Evolutionary conservation across 805 yeast species (phyloP).

Genomic region (Tetrapisispora namnaoensis): DNA sequence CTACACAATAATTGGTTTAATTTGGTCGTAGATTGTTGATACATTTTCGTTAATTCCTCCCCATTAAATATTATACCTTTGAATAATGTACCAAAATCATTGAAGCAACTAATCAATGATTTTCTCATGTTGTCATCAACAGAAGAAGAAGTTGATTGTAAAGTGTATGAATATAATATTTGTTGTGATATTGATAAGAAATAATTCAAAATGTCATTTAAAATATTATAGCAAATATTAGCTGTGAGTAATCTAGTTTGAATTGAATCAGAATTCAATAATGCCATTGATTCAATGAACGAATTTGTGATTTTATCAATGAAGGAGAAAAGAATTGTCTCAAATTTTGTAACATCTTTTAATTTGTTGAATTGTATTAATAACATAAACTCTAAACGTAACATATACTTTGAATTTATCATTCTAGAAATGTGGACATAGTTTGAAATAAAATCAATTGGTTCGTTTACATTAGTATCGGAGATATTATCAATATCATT

Average conservation of each 20-base stretch:
- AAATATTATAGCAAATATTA: neutral
- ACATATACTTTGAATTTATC: conserved; percentile 17
- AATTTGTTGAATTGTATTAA: conserved; percentile 19
- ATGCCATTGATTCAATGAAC: conserved; percentile 10
- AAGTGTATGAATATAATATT: neutral
- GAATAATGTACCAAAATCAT: neutral
- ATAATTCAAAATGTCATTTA: neutral
- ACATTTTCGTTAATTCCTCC: neutral
- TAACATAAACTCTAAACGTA: conserved; percentile 16
- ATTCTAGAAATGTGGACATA: conserved; percentile 3
- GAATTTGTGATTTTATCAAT: conserved; percentile 18
- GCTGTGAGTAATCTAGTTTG: neutral
- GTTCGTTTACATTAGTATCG: neutral
- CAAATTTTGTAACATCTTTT: conserved; percentile 12
- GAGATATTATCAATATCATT: neutral
- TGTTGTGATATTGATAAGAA: neutral
- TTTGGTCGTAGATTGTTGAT: neutral
- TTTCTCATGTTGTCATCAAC: neutral
- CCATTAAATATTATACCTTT: neutral
- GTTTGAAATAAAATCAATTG: neutral
- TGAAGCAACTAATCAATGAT: neutral
- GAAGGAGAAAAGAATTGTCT: conserved; percentile 13
- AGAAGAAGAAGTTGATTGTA: neutral
- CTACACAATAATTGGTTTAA: neutral
- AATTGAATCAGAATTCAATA: neutral